A percentile compares a stretch with the other conserved stretches of the same genome.
Conservation (phyloP, 1,284 basidiomycete species). For the Flammula alnicola region DNA sequence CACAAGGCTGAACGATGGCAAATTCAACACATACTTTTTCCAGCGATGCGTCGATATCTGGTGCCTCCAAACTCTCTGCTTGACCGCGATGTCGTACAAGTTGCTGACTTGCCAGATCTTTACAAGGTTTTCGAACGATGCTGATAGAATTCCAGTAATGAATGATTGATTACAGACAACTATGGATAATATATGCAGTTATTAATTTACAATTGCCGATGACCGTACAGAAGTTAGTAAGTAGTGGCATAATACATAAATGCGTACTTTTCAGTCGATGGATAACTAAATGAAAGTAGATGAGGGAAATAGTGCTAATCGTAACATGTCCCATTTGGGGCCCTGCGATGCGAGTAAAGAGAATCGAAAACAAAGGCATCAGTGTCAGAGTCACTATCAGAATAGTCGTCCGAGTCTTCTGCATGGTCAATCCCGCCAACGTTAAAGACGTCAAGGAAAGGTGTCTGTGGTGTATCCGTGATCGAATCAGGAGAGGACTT, state of each 20-base stretch:
- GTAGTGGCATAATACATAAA: constrained; percentile 18
- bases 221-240: constrained; percentile 13
- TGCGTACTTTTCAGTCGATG: constrained; percentile 18
- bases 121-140: constrained; percentile 93
- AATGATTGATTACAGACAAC: constrained; percentile 17
- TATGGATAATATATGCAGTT: constrained; percentile 20
- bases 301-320: constrained; percentile 30
- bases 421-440: constrained; percentile 50
- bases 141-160: constrained; percentile 38
- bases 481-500: constrained; percentile 63
- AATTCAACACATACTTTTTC: constrained; percentile 87
- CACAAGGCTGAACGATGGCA: constrained; percentile 77
- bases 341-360: constrained; percentile 40
- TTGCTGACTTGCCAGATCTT: constrained; percentile 86
- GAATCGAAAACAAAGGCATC: constrained; percentile 77
- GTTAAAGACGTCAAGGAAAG: constrained; percentile 77
- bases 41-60: constrained; percentile 78
- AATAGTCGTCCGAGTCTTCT: constrained; percentile 55
- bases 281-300: constrained; percentile 18
- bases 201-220: constrained; percentile 24
- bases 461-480: constrained; percentile 67
- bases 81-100: constrained; percentile 80
- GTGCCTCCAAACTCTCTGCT: constrained; percentile 70
- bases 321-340: constrained; percentile 45
- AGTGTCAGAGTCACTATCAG: constrained; percentile 62